phyloP scores from a whole-genome alignment of 164 flowering plant genomes.

The Berberis vulgaris region DNA sequence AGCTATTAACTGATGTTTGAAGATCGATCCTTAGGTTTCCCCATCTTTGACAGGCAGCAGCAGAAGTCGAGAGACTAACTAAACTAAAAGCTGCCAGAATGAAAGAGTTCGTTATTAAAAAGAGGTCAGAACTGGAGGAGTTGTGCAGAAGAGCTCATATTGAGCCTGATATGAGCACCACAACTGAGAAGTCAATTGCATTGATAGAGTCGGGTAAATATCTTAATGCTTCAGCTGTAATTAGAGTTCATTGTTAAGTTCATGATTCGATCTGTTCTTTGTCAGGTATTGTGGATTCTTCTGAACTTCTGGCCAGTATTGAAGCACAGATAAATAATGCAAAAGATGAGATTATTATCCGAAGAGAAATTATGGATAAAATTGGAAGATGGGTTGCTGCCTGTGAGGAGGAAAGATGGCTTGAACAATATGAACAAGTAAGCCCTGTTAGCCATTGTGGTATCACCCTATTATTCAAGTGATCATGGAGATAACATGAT shows the following conservation, averaged over 20 bases:
- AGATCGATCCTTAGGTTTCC: neutral
- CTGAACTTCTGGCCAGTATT: conserved; percentile 73
- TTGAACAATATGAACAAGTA: conserved; percentile 82
- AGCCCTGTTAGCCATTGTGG: neutral
- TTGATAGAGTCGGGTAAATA: conserved; percentile 78
- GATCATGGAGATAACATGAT: no score
- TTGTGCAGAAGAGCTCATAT: conserved; percentile 64
- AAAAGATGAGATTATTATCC: conserved; percentile 57
- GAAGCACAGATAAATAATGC: conserved; percentile 65
- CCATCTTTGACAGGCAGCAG: neutral
- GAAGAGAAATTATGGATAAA: conserved; percentile 84
- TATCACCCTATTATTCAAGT: neutral
- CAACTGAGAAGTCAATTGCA: conserved; percentile 76
- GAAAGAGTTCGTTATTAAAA: conserved; percentile 85
- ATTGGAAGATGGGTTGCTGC: conserved; percentile 84
- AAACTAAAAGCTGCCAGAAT: conserved; percentile 85
- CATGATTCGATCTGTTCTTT: neutral
- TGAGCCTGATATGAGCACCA: conserved; percentile 77
- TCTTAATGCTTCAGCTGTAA: neutral
- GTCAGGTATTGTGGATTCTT: conserved; percentile 83
- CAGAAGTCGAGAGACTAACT: conserved; percentile 68
- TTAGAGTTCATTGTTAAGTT: neutral
- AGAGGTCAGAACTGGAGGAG: conserved; percentile 79
- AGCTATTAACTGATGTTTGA: conserved; percentile 1
- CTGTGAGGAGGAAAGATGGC: conserved; percentile 93